Conservation (phyloP, 345 rosid species). For the Hibiscus trionum region DNA sequence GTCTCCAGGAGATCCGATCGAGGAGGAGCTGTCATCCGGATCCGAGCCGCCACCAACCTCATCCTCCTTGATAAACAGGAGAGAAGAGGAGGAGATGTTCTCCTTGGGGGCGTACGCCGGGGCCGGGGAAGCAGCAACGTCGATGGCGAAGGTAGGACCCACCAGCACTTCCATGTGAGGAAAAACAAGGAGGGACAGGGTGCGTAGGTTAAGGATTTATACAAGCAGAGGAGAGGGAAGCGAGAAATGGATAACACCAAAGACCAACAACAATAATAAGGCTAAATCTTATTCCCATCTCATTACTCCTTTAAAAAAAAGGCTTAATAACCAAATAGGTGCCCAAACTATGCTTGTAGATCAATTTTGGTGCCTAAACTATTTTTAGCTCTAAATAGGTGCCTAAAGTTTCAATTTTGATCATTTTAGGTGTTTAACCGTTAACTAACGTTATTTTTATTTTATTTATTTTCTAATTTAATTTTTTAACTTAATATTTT, state of each 20-base stretch:
- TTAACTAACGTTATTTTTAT: too few species aligned
- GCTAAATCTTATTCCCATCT: not conserved
- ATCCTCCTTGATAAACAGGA: slow-evolving; percentile 27
- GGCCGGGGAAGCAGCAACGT: slow-evolving; percentile 19
- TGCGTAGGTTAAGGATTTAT: not conserved
- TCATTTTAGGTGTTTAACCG: too few species aligned
- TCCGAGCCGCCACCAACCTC: slow-evolving; percentile 8
- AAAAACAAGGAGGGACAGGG: not conserved
- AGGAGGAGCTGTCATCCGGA: slow-evolving; percentile 44
- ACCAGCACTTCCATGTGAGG: slow-evolving; percentile 50
- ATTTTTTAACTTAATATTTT: too few species aligned
- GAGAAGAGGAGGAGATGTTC: slow-evolving; percentile 11
- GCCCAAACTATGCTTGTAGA: too few species aligned
- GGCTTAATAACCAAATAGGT: too few species aligned
- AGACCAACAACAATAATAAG: not conserved
- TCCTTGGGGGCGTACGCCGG: slow-evolving; percentile 24
- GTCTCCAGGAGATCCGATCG: slow-evolving; percentile 55
- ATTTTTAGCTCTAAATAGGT: too few species aligned
- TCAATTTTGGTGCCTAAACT: too few species aligned
- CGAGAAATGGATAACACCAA: not conserved
- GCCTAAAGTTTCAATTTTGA: too few species aligned
- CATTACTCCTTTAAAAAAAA: not conserved
- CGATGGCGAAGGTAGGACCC: slow-evolving; percentile 39
- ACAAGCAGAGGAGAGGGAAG: not conserved
- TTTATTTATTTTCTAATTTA: too few species aligned